A percentile compares a stretch with the other conserved stretches of the same genome.
phyloP scores from a whole-genome alignment of 306 rosid species.

The Erythrophleum fordii region DNA sequence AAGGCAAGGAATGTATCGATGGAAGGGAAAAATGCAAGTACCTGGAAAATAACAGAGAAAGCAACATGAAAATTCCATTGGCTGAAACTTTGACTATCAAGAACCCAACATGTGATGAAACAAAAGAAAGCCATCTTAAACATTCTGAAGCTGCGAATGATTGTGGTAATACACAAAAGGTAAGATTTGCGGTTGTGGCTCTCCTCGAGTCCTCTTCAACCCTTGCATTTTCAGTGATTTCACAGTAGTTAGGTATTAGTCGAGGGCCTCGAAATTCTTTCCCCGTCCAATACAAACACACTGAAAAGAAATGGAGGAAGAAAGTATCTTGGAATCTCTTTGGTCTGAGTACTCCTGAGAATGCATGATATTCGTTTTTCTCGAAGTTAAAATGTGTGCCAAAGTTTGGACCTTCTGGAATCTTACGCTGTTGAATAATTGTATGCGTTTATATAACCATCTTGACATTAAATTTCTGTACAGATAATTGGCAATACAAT shows the following conservation, averaged over 20 bases:
- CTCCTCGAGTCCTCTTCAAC: constrained; percentile 30
- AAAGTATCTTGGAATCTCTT: not conserved
- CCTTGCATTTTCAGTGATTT: constrained; percentile 29
- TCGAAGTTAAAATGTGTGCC: not conserved
- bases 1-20: constrained; percentile 48
- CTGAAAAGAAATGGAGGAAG: not conserved
- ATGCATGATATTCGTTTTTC: constrained; percentile 10
- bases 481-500: constrained; percentile 49
- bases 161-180: constrained; percentile 51
- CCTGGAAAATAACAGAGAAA: constrained; percentile 39
- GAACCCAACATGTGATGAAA: constrained; percentile 41
- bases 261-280: constrained; percentile 12
- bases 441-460: constrained; percentile 13
- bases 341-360: constrained; percentile 3
- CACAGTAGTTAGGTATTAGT: constrained; percentile 8
- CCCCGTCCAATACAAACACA: constrained; percentile 9
- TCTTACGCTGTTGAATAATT: constrained; percentile 4
- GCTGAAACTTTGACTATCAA: constrained; percentile 38
- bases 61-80: constrained; percentile 41
- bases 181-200: constrained; percentile 30
- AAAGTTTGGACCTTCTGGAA: constrained; percentile 11
- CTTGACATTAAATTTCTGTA: constrained; percentile 35
- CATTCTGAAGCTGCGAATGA: constrained; percentile 38
- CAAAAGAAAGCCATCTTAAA: constrained; percentile 43
- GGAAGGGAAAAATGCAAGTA: constrained; percentile 43